Evolutionary conservation across 176 grass and related monocot genomes (phyloP).

Genomic region (barley (Hordeum vulgare)): DNA sequence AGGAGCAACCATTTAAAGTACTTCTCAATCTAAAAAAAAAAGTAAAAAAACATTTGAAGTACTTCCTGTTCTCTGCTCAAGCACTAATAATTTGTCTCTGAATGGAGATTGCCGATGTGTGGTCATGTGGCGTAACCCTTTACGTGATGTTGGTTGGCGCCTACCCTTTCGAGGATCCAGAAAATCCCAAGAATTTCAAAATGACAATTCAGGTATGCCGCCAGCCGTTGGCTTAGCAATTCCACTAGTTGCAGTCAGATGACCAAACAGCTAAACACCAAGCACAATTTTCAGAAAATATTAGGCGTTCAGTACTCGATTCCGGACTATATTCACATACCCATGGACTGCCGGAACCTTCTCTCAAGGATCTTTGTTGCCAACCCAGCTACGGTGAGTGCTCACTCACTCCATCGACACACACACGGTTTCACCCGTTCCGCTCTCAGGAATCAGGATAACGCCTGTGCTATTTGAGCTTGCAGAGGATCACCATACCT

Average conservation of each 20-base stretch:
- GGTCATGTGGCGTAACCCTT: slow-evolving; percentile 79
- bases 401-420: background rate
- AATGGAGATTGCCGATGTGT: slow-evolving; percentile 64
- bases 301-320: slow-evolving; percentile 53
- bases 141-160: slow-evolving; percentile 81
- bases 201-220: slow-evolving; percentile 57
- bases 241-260: background rate
- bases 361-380: slow-evolving; percentile 56
- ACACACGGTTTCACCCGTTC: background rate
- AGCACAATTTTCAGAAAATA: slow-evolving; percentile 47
- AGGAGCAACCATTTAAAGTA: background rate
- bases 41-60: background rate
- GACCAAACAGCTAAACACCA: background rate
- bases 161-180: slow-evolving; percentile 72
- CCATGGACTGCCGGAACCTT: slow-evolving; percentile 40
- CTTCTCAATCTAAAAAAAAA: background rate
- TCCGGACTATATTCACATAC: slow-evolving; percentile 54
- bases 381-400: slow-evolving; percentile 44
- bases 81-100: slow-evolving; percentile 13
- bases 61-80: background rate
- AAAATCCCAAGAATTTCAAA: slow-evolving; percentile 62
- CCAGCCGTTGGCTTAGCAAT: background rate
- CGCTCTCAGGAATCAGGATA: background rate
- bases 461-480: background rate
- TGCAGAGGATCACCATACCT: slow-evolving; percentile 76